These are phyloP conservation scores for Quercus gilva DNA, from an alignment of 306 rosid species.

Conservation along the genomic window DNA sequence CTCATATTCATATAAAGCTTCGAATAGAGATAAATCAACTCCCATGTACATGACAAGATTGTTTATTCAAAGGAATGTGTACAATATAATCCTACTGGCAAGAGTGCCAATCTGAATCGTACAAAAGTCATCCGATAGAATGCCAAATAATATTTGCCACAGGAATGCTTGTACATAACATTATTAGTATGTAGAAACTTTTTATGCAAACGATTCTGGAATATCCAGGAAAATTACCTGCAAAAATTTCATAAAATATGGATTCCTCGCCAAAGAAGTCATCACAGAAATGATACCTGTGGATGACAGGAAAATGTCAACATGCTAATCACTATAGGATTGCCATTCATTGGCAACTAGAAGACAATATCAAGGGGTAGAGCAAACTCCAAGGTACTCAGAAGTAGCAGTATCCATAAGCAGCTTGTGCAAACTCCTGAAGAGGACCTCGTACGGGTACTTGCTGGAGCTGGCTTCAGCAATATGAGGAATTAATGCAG, in stretches of 20 bases:
- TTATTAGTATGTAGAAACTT: background rate
- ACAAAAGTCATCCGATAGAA: constrained; percentile 13
- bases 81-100: background rate
- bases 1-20: background rate
- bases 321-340: constrained; percentile 1
- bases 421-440: constrained; percentile 91
- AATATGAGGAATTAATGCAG: constrained; percentile 86
- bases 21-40: background rate
- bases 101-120: constrained; percentile 1
- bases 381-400: constrained; percentile 56
- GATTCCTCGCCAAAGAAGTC: constrained; percentile 76
- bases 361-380: constrained; percentile 19
- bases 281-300: constrained; percentile 81
- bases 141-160: background rate
- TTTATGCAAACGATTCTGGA: background rate
- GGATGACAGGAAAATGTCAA: constrained; percentile 26
- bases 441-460: constrained; percentile 85
- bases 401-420: constrained; percentile 92
- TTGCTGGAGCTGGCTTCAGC: constrained; percentile 84
- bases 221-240: constrained; percentile 45
- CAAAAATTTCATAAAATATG: constrained; percentile 70
- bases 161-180: background rate
- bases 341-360: constrained; percentile 10
- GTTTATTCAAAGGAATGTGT: background rate
- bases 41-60: background rate